These are phyloP conservation scores for Hyphopichia khmerensis DNA, from an alignment of 1,139 yeast species.

Conservation along the genomic window DNA sequence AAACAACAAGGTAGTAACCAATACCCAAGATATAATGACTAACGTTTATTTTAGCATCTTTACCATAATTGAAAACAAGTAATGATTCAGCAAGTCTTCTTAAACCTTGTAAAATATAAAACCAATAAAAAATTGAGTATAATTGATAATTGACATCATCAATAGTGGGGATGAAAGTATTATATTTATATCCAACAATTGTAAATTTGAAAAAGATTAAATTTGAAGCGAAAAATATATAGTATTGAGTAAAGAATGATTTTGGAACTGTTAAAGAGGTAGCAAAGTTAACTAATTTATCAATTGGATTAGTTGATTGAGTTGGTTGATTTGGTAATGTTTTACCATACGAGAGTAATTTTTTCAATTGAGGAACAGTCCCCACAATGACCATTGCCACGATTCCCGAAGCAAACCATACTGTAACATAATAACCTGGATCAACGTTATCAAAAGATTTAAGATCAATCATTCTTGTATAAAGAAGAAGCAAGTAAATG, in stretches of 20 bases:
- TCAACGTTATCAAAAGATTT: too few species aligned
- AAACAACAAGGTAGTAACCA: conserved; percentile 52
- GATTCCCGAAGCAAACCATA: too few species aligned
- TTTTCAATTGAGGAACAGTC: too few species aligned
- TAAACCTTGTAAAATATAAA: conserved; percentile 51
- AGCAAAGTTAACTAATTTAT: conserved; percentile 4
- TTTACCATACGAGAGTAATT: background rate
- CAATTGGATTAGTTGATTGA: background rate
- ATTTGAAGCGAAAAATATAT: conserved; percentile 27
- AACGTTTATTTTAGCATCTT: conserved; percentile 62
- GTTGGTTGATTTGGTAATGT: background rate
- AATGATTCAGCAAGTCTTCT: conserved; percentile 66
- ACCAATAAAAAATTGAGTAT: conserved; percentile 14
- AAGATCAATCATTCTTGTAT: too few species aligned
- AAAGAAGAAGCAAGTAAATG: too few species aligned
- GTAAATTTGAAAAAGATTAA: conserved; percentile 2
- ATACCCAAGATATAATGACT: conserved; percentile 77
- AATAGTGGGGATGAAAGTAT: conserved; percentile 4
- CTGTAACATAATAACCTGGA: too few species aligned
- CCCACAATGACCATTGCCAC: too few species aligned
- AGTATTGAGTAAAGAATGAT: conserved; percentile 48
- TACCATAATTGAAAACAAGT: conserved; percentile 46
- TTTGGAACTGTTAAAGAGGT: conserved; percentile 39
- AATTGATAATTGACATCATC: conserved; percentile 12
- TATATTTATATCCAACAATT: conserved; percentile 5